These are phyloP conservation scores for Suillus lakei DNA, from an alignment of 768 basidiomycete species.

Conservation along the genomic window DNA sequence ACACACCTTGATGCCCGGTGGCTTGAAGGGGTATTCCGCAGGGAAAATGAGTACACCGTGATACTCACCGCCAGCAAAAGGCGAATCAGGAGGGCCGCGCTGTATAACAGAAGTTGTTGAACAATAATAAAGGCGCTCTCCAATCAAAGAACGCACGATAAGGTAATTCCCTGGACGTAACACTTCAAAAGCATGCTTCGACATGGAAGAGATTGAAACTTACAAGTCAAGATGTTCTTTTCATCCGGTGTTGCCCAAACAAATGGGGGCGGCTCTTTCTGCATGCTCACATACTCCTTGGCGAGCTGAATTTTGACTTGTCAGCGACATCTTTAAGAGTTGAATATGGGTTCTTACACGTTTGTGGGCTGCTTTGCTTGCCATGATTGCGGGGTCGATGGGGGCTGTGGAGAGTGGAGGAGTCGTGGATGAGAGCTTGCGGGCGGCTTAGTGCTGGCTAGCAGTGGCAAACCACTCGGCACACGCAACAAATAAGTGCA, in stretches of 20 bases:
- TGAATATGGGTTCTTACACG: constrained; percentile 53
- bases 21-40: constrained; percentile 94
- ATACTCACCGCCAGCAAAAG: constrained; percentile 91
- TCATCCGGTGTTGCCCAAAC: constrained; percentile 96
- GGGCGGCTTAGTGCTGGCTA: constrained; percentile 4
- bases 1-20: constrained; percentile 91
- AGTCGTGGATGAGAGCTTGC: constrained; percentile 19
- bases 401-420: constrained; percentile 4
- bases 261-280: constrained; percentile 92
- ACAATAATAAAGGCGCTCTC: background rate
- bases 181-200: constrained; percentile 16
- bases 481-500: constrained; percentile 1
- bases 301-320: constrained; percentile 52
- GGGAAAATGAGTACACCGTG: constrained; percentile 93
- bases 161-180: constrained; percentile 85
- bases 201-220: constrained; percentile 37
- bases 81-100: constrained; percentile 94
- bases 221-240: constrained; percentile 96
- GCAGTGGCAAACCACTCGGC: background rate
- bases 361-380: constrained; percentile 86
- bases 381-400: constrained; percentile 51
- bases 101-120: constrained; percentile 35
- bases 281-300: constrained; percentile 93
- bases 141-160: constrained; percentile 60
- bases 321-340: constrained; percentile 20